Evolutionary conservation across 495 filamentous ascomycete genomes (phyloP).

Genomic region (Neurospora sp.): DNA sequence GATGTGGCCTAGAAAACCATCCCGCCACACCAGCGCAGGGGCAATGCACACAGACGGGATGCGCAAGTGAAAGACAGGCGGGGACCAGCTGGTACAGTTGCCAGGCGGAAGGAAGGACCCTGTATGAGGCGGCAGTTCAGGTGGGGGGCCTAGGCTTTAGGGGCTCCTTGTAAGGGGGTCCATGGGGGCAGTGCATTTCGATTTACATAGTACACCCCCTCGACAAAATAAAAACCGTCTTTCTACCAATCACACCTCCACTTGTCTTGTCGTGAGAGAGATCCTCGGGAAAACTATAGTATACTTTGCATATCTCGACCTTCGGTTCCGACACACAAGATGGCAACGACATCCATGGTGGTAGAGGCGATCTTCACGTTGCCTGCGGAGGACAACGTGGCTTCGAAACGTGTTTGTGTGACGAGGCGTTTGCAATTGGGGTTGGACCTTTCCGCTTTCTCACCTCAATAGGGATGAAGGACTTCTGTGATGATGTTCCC

Average conservation of each 20-base stretch:
- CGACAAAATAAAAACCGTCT: not conserved
- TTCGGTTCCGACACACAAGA: not conserved
- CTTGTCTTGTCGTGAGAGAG: not conserved
- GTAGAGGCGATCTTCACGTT: not conserved
- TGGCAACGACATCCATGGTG: not conserved
- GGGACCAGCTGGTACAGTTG: not conserved
- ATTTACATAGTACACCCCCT: too few relatives aligned
- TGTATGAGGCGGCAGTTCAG: not conserved
- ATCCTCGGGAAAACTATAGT: not conserved
- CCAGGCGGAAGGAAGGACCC: not conserved
- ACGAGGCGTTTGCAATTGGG: not conserved
- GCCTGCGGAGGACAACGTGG: not conserved
- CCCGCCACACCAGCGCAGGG: not conserved
- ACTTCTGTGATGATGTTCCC: not conserved
- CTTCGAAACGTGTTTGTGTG: not conserved
- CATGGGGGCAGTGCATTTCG: not conserved
- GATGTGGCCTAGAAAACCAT: not conserved
- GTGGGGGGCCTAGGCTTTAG: not conserved
- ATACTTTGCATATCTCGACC: not conserved
- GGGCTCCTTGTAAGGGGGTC: not conserved
- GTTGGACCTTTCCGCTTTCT: not conserved
- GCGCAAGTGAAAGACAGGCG: not conserved
- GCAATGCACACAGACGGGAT: not conserved
- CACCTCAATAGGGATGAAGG: not conserved
- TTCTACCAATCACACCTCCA: not conserved